Base-by-base conservation (phyloP, 2,329 filamentous ascomycete genomes). In the Cladosporium cucumerinum region DNA sequence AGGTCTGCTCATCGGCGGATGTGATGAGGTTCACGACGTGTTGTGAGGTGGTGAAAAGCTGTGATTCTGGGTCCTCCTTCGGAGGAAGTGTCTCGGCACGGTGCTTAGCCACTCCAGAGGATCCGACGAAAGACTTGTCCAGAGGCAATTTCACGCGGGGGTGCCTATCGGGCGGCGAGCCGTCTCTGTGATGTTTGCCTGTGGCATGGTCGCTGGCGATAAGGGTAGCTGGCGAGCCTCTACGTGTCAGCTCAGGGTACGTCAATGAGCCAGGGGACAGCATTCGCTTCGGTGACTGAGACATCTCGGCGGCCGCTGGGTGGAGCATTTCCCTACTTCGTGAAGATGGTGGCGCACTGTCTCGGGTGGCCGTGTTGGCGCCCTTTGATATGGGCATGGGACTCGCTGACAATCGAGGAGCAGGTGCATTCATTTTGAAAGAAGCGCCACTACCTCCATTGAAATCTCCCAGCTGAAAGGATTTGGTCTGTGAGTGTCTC, bases 401-500 rank as follows among this genome's bases (percentile, higher is more conserved):
- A 48, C 55, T 55, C 28, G 30, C 55, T 23, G 18, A 16, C 5
- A 52, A 10, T n/a, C 39, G 51, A 16, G 58, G 21, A 26, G 49
- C 34, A 11, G 75, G 73, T 28, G 51, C 69, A 63, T 69, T 71
- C 63, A 77, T 74, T 25, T 74, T 77, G 72, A 82, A 81, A 28
- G 51, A 54, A 57, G 77, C 76, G 16, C 55, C 39, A 23, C 34
- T 30, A n/a, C 68, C 58, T 7, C 46, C 66, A 28, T 68, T 69
- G 58, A 82, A 74, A 23, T 72, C 77, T 30, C 78, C 79, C 49
- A 80, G 72, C 64, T 77, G 81, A 61, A 78, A 79, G 25, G 74
- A 76, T 69, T 88, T 88, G 61, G 69, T 67, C 39, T 85, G 90
- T n/a, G 87, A 85, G 72, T 92, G 89, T 68, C 84, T 86, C 70